Evolutionary conservation across 805 yeast genomes (phyloP).

Genomic region (Metschnikowia proteae): DNA sequence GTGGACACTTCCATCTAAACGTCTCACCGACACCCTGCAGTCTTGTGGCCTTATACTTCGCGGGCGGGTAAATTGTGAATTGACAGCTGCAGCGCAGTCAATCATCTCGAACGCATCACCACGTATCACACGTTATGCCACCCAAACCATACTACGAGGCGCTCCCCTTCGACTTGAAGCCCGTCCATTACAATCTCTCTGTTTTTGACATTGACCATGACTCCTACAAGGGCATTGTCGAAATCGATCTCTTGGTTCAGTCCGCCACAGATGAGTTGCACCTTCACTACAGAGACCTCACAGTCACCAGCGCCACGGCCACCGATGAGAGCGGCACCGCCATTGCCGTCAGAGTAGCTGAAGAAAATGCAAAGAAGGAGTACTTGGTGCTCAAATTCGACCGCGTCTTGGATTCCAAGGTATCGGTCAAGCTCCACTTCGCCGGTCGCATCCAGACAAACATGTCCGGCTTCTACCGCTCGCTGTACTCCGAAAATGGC

Average conservation of each 20-base stretch:
- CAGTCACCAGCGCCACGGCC: slow-evolving; percentile 23
- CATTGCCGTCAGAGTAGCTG: slow-evolving; percentile 22
- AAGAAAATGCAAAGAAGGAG: slow-evolving; percentile 54
- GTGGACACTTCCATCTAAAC: too few relatives aligned
- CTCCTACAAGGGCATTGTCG: slow-evolving; percentile 46
- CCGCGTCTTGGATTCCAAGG: slow-evolving; percentile 21
- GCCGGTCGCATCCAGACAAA: slow-evolving; percentile 47
- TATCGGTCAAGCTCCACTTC: slow-evolving; percentile 32
- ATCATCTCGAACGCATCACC: too few relatives aligned
- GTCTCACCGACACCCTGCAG: too few relatives aligned
- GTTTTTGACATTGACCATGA: slow-evolving; percentile 49
- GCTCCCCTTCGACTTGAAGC: slow-evolving; percentile 64
- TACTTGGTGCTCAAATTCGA: slow-evolving; percentile 58
- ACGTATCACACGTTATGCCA: background rate
- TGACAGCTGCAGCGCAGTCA: too few relatives aligned
- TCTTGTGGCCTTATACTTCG: too few relatives aligned
- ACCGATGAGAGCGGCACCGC: slow-evolving; percentile 23
- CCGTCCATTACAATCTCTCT: slow-evolving; percentile 64
- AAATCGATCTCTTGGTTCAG: slow-evolving; percentile 44
- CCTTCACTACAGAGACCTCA: slow-evolving; percentile 47
- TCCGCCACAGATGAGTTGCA: slow-evolving; percentile 42
- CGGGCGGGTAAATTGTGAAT: too few relatives aligned
- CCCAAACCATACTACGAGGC: slow-evolving; percentile 37
- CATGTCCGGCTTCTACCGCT: slow-evolving; percentile 55
- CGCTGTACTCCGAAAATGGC: slow-evolving; percentile 41